These are phyloP conservation scores for Calonectria leucothoes DNA, from an alignment of 2,329 filamentous ascomycete species.

Conservation along the genomic window DNA sequence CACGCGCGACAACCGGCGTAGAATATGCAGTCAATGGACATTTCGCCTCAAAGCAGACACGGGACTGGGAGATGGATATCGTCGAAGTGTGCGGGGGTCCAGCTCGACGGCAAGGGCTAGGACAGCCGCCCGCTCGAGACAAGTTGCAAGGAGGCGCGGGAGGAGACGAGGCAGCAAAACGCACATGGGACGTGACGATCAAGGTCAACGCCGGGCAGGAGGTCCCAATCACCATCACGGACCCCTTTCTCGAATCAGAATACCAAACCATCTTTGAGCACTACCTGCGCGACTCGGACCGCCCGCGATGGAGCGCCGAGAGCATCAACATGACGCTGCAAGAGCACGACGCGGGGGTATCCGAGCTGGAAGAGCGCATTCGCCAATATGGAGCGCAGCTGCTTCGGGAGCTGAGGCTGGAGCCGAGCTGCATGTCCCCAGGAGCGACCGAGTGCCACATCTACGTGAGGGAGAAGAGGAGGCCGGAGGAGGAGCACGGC, in stretches of 20 bases:
- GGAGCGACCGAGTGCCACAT: slow-evolving; percentile 13
- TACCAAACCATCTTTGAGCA: slow-evolving; percentile 18
- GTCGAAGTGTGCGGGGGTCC: slow-evolving; percentile 15
- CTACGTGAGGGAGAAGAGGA: slow-evolving; percentile 19
- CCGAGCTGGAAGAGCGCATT: slow-evolving; percentile 4
- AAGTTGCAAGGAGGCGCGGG: not conserved
- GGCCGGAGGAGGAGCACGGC: no score
- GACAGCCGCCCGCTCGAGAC: not conserved
- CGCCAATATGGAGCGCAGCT: not conserved
- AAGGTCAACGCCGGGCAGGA: not conserved
- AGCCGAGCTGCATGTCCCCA: not conserved
- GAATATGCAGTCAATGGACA: slow-evolving; percentile 24
- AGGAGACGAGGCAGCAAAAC: not conserved
- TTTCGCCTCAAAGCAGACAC: slow-evolving; percentile 8
- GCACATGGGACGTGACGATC: slow-evolving; percentile 12
- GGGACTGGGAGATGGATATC: slow-evolving; percentile 24
- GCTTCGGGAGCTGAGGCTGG: not conserved
- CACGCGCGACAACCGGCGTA: not conserved
- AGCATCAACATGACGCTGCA: slow-evolving; percentile 15
- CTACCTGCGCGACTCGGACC: slow-evolving; percentile 25
- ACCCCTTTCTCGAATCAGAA: slow-evolving; percentile 16
- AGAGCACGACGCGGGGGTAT: not conserved
- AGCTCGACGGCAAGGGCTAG: slow-evolving; percentile 3
- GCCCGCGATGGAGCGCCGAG: slow-evolving; percentile 17
- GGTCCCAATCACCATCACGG: not conserved